A percentile compares a stretch with the other conserved stretches of the same genome.
Evolutionary conservation across 306 rosid genomes (phyloP).

Genomic region (Astragalus membranaceus): DNA sequence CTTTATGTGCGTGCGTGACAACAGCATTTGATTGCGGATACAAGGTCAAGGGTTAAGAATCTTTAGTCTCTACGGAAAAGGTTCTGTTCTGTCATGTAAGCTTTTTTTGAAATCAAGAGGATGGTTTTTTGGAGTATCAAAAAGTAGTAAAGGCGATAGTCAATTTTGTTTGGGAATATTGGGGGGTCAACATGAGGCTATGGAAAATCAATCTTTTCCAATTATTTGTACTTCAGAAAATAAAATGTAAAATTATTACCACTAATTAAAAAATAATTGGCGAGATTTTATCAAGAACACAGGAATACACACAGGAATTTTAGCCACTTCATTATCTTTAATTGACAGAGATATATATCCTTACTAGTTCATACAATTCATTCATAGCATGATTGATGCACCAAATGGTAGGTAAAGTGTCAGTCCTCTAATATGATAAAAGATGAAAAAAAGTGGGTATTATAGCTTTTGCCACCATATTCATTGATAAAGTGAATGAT

Average conservation of each 20-base stretch:
- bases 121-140: neutral
- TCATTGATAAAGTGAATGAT: slow-evolving; percentile 29
- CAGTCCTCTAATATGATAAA: slow-evolving; percentile 33
- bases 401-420: slow-evolving; percentile 66
- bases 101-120: neutral
- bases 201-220: too few relatives aligned
- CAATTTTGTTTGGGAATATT: neutral
- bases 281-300: too few relatives aligned
- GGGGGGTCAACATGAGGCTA: neutral
- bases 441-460: slow-evolving; percentile 22
- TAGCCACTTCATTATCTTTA: slow-evolving; percentile 20
- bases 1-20: slow-evolving; percentile 42
- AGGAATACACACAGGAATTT: neutral
- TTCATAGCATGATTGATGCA: slow-evolving; percentile 47
- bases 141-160: neutral
- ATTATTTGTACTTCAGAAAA: too few relatives aligned
- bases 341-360: slow-evolving; percentile 18
- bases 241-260: neutral
- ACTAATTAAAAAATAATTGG: too few relatives aligned
- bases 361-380: neutral
- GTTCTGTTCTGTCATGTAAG: slow-evolving; percentile 3
- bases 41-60: neutral
- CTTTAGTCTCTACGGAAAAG: neutral
- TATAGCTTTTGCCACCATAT: slow-evolving; percentile 45
- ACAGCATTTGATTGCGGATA: slow-evolving; percentile 48